phyloP scores from a whole-genome alignment of 495 filamentous ascomycete species.

The Penicillium paxilli region DNA sequence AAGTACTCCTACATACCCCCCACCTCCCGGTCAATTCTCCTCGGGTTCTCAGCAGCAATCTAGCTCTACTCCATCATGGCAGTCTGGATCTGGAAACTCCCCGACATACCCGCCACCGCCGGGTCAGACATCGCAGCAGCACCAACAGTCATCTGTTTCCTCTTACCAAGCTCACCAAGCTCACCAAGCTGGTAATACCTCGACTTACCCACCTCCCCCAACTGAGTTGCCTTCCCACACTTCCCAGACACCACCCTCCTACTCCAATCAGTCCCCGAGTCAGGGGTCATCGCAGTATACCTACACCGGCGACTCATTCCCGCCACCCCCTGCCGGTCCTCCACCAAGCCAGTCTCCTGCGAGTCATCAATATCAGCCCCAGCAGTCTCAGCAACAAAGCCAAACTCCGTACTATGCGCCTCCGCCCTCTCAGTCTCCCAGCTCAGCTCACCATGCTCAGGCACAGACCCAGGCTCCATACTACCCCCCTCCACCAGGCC shows the following conservation, averaged over 20 bases:
- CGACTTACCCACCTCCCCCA: background rate
- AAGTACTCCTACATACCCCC: slow-evolving; percentile 2
- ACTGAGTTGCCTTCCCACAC: background rate
- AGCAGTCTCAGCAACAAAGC: slow-evolving; percentile 11
- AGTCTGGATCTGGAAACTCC: slow-evolving; percentile 5
- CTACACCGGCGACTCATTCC: slow-evolving; percentile 45
- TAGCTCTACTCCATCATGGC: slow-evolving; percentile 3
- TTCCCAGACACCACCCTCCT: background rate
- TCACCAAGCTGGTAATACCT: background rate
- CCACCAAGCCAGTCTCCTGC: slow-evolving; percentile 29
- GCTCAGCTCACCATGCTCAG: slow-evolving; percentile 11
- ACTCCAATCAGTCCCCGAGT: slow-evolving; percentile 5
- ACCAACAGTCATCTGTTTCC: slow-evolving; percentile 4
- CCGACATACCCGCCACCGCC: slow-evolving; percentile 10
- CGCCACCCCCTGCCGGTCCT: slow-evolving; percentile 43
- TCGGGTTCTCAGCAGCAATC: slow-evolving; percentile 9
- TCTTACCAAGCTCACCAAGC: slow-evolving; percentile 10
- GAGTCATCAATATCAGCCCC: slow-evolving; percentile 23
- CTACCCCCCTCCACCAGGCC: slow-evolving; percentile 38
- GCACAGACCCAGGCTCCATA: slow-evolving; percentile 16
- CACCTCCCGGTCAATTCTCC: slow-evolving; percentile 7
- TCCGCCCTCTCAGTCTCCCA: slow-evolving; percentile 4
- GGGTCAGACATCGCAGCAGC: slow-evolving; percentile 14
- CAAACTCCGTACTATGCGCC: slow-evolving; percentile 11
- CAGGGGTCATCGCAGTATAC: slow-evolving; percentile 24